phyloP scores from a whole-genome alignment of 2,329 filamentous ascomycete genomes.

The Talaromyces verruculosus region DNA sequence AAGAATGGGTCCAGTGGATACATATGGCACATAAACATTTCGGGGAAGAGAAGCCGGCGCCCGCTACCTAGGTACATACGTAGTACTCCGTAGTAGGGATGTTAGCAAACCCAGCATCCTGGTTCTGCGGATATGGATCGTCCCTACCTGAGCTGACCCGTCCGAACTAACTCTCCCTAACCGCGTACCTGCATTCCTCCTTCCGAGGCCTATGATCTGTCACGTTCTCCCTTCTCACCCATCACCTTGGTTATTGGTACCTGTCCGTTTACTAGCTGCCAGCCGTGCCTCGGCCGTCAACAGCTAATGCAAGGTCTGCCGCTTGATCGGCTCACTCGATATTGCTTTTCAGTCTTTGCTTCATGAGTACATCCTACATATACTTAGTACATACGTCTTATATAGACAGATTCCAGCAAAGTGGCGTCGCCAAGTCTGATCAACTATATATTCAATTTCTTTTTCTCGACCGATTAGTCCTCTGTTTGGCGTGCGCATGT shows the following conservation, averaged over 20 bases:
- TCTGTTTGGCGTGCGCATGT: background rate
- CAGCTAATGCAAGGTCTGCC: constrained; percentile 4
- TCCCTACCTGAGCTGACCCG: background rate
- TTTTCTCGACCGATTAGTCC: background rate
- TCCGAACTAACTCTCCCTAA: background rate
- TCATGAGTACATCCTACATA: background rate
- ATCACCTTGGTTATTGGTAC: background rate
- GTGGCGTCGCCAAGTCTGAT: constrained; percentile 1
- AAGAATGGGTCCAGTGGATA: constrained; percentile 3
- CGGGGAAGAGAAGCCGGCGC: constrained; percentile 18
- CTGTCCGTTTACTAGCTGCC: background rate
- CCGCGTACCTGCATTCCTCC: constrained; percentile 14
- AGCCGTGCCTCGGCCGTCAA: background rate
- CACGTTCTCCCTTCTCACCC: background rate
- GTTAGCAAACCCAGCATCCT: constrained; percentile 12
- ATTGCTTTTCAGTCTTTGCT: background rate
- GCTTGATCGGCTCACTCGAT: background rate
- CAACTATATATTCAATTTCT: background rate
- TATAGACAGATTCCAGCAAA: background rate
- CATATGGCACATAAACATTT: background rate
- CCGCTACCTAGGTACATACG: background rate
- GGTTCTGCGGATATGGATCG: constrained; percentile 18
- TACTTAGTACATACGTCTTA: background rate
- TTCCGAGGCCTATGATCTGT: background rate
- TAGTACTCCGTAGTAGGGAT: background rate